A percentile compares a stretch with the other conserved stretches of the same genome.
These are phyloP conservation scores for Maudiozyma barnettii DNA, from an alignment of 805 yeast species.

Conservation along the genomic window DNA sequence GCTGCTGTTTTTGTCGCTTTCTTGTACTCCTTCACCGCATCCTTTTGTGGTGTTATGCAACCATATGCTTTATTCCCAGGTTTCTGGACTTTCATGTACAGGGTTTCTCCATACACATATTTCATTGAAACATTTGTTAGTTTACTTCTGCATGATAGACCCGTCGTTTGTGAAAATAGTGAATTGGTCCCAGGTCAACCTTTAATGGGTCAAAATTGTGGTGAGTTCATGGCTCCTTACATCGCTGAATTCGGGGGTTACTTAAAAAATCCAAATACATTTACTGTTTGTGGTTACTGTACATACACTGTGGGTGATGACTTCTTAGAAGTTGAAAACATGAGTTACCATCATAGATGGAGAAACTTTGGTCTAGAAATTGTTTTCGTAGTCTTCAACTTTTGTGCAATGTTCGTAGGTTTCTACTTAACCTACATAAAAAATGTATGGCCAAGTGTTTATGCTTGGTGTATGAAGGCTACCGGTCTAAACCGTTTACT, in stretches of 20 bases:
- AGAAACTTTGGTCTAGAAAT: slow-evolving; percentile 50
- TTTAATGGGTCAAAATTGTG: slow-evolving; percentile 53
- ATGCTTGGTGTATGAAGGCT: slow-evolving; percentile 4
- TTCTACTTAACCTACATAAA: slow-evolving; percentile 15
- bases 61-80: slow-evolving; percentile 46
- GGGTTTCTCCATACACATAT: slow-evolving; percentile 57
- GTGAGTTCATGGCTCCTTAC: slow-evolving; percentile 39
- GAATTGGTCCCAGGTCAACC: slow-evolving; percentile 47
- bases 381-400: slow-evolving; percentile 43
- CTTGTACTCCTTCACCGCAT: slow-evolving; percentile 26
- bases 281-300: slow-evolving; percentile 35
- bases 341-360: slow-evolving; percentile 42
- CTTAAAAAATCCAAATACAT: slow-evolving; percentile 38
- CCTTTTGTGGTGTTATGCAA: slow-evolving; percentile 32
- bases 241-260: slow-evolving; percentile 43
- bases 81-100: slow-evolving; percentile 67
- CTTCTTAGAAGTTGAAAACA: slow-evolving; percentile 31
- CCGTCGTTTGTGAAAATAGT: slow-evolving; percentile 38
- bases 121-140: slow-evolving; percentile 44
- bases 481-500: slow-evolving; percentile 1
- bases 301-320: slow-evolving; percentile 32
- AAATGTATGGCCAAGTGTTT: slow-evolving; percentile 13
- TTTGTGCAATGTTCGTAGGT: slow-evolving; percentile 27
- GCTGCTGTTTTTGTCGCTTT: slow-evolving; percentile 52
- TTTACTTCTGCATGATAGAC: slow-evolving; percentile 39